These are phyloP conservation scores for Suillus cothurnatus DNA, from an alignment of 768 basidiomycete species.

Conservation along the genomic window DNA sequence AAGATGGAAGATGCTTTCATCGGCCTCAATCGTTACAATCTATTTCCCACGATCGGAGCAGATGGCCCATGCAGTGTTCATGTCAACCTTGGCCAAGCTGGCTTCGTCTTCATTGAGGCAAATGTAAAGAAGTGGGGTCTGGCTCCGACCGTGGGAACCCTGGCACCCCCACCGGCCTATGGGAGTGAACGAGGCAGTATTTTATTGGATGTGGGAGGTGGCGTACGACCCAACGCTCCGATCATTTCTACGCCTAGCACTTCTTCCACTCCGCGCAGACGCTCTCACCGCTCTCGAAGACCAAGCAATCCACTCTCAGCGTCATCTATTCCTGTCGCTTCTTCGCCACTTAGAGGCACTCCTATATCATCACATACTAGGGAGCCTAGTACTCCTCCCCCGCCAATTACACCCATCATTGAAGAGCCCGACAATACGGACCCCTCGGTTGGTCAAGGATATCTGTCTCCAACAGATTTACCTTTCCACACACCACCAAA, in stretches of 20 bases:
- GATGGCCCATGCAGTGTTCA: slow-evolving; percentile 96
- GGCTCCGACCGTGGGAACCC: slow-evolving; percentile 94
- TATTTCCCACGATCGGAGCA: slow-evolving; percentile 97
- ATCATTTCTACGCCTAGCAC: slow-evolving; percentile 45
- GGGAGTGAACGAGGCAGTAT: slow-evolving; percentile 97
- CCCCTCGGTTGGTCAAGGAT: slow-evolving; percentile 51
- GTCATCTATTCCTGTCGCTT: slow-evolving; percentile 44
- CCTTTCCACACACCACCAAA: slow-evolving; percentile 59
- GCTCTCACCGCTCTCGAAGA: slow-evolving; percentile 63
- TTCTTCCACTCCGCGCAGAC: slow-evolving; percentile 44
- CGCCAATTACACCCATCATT: slow-evolving; percentile 79
- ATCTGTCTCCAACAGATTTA: slow-evolving; percentile 64
- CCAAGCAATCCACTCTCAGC: slow-evolving; percentile 42
- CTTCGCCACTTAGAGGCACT: slow-evolving; percentile 68
- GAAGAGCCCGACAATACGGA: slow-evolving; percentile 60
- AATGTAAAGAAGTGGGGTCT: slow-evolving; percentile 99
- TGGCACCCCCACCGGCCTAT: slow-evolving; percentile 97
- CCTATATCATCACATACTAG: slow-evolving; percentile 43
- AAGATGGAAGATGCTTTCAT: slow-evolving; percentile 96
- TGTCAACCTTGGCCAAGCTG: slow-evolving; percentile 96
- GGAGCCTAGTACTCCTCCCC: slow-evolving; percentile 53
- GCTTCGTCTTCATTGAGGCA: slow-evolving; percentile 99
- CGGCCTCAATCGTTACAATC: slow-evolving; percentile 86
- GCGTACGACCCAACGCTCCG: slow-evolving; percentile 36
- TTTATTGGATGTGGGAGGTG: slow-evolving; percentile 80